Evolutionary conservation across 2,329 filamentous ascomycete species (phyloP).

Genomic region (Penicillium vulpinum): DNA sequence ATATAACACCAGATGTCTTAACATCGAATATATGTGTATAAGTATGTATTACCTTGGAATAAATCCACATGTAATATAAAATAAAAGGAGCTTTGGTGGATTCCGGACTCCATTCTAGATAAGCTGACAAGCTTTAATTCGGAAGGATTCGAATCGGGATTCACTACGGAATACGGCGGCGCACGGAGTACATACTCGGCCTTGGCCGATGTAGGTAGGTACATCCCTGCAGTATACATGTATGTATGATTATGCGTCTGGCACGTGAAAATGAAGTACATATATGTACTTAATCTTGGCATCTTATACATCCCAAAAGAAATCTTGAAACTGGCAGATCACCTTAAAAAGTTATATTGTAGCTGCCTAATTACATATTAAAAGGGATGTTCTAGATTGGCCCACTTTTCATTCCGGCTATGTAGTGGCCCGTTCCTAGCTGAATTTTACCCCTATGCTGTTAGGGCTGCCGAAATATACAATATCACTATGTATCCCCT

Average conservation of each 20-base stretch:
- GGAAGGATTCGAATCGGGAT: neutral
- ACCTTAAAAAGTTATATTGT: neutral
- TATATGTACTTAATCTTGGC: neutral
- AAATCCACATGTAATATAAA: no score
- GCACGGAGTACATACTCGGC: neutral
- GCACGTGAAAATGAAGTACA: neutral
- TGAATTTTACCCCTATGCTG: conserved; percentile 6
- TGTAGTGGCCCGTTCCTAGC: conserved; percentile 22
- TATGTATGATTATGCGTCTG: neutral
- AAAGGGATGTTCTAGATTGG: conserved; percentile 12
- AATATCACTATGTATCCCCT: neutral
- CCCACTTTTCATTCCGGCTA: conserved; percentile 23
- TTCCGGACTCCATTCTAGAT: neutral
- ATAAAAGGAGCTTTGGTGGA: neutral
- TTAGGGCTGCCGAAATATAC: conserved; percentile 11
- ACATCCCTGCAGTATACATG: neutral
- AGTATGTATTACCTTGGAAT: no score
- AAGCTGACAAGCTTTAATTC: neutral
- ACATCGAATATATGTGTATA: no score
- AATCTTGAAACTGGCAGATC: neutral
- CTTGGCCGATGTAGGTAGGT: neutral
- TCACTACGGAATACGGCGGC: neutral
- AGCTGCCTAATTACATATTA: neutral
- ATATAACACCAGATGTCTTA: no score
- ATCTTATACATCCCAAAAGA: neutral